Conservation (phyloP, 1,284 basidiomycete species). For the Boletellus dicymbophilus region DNA sequence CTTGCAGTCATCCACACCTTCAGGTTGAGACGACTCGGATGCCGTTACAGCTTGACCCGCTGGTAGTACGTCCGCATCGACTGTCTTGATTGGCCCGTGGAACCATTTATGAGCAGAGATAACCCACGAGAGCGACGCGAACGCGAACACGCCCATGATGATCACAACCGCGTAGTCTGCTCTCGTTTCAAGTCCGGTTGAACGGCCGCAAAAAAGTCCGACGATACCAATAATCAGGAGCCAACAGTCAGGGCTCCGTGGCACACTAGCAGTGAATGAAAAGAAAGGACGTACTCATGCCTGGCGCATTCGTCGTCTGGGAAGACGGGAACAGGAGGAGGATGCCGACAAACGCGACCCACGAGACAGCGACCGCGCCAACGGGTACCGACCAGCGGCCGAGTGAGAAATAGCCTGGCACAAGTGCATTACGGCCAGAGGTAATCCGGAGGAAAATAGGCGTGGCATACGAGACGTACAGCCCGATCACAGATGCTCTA, state of each 20-base stretch:
- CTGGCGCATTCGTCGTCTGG: slow-evolving; percentile 41
- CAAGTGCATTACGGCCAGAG: slow-evolving; percentile 56
- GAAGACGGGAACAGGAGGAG: slow-evolving; percentile 61
- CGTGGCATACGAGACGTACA: slow-evolving; percentile 64
- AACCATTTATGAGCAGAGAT: slow-evolving; percentile 73
- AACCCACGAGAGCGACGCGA: slow-evolving; percentile 64
- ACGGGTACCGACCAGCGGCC: slow-evolving; percentile 62
- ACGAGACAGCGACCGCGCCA: slow-evolving; percentile 59
- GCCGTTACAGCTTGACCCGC: too few species aligned
- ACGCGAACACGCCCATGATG: slow-evolving; percentile 62
- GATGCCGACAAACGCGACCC: slow-evolving; percentile 65
- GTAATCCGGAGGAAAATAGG: slow-evolving; percentile 74
- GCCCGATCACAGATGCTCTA: slow-evolving; percentile 71
- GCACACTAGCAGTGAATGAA: too few species aligned
- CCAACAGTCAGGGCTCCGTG: too few species aligned
- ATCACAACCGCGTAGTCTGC: slow-evolving; percentile 72
- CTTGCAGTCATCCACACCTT: too few species aligned
- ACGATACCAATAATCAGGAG: too few species aligned
- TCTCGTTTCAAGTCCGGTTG: too few species aligned
- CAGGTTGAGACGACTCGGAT: too few species aligned
- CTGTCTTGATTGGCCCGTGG: slow-evolving; percentile 60
- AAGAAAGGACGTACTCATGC: slow-evolving; percentile 51
- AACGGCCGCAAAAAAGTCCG: too few species aligned
- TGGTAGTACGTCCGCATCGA: too few species aligned
- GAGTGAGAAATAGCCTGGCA: slow-evolving; percentile 60